These are phyloP conservation scores for Arabis hirsuta DNA, from an alignment of 345 rosid genomes.

Conservation along the genomic window DNA sequence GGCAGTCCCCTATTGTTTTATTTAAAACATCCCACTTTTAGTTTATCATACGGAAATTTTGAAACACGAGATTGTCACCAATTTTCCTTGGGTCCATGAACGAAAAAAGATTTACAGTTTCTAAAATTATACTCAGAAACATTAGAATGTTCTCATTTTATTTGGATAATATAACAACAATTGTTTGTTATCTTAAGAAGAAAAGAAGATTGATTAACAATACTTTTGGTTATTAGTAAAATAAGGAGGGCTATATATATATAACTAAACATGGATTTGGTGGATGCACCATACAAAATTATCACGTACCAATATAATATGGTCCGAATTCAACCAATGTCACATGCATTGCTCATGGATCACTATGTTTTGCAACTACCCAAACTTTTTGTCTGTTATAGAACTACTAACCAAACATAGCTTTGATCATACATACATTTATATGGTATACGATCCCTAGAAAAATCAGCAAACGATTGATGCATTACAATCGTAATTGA, in stretches of 20 bases:
- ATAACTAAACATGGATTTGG: conserved; percentile 27
- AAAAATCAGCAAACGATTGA: conserved; percentile 18
- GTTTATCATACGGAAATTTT: background rate
- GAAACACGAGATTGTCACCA: background rate
- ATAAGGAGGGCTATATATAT: background rate
- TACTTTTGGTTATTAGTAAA: conserved; percentile 7
- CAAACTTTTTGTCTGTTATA: conserved; percentile 27
- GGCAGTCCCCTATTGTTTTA: background rate
- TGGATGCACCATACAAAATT: conserved; percentile 32
- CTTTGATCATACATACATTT: conserved; percentile 14
- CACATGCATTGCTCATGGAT: conserved; percentile 39
- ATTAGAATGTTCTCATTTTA: background rate
- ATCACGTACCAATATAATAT: conserved; percentile 15
- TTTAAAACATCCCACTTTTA: background rate
- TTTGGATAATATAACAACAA: background rate
- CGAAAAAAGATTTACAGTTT: background rate
- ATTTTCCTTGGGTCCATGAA: conserved; percentile 1
- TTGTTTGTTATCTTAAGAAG: conserved; percentile 12
- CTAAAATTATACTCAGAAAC: background rate
- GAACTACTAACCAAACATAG: conserved; percentile 4
- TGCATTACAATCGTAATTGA: background rate
- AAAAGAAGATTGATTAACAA: background rate
- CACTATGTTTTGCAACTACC: conserved; percentile 34
- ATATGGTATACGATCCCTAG: background rate
- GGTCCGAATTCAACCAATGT: conserved; percentile 28